Percentiles rank a stretch among this genome's conserved stretches.
phyloP scores from a whole-genome alignment of 208 protist species.

The Lotmaria passim region DNA sequence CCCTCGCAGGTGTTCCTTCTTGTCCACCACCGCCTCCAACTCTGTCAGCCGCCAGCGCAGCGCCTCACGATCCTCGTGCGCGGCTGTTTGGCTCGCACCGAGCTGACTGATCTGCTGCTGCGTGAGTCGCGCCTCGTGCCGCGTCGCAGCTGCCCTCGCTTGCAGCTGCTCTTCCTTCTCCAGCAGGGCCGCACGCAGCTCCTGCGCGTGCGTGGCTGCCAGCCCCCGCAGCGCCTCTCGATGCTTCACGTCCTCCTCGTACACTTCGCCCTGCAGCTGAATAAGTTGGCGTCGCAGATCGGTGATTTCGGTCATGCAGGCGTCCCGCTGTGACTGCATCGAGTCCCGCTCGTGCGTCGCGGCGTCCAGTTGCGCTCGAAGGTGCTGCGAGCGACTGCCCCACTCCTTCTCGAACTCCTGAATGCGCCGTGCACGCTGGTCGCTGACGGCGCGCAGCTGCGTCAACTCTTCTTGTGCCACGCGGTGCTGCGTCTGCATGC shows the following conservation, averaged over 20 bases:
- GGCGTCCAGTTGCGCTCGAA: constrained; percentile 41
- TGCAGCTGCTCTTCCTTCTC: constrained; percentile 53
- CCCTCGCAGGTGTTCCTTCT: constrained; percentile 32
- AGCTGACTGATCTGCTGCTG: constrained; percentile 25
- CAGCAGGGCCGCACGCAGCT: constrained; percentile 29
- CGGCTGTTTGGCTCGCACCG: constrained; percentile 27
- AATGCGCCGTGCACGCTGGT: constrained; percentile 40
- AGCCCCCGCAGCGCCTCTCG: constrained; percentile 21
- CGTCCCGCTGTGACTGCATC: constrained; percentile 44
- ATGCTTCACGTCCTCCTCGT: constrained; percentile 16
- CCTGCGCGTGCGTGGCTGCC: constrained; percentile 21
- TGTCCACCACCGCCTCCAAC: constrained; percentile 25
- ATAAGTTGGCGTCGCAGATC: constrained; percentile 38
- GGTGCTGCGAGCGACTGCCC: constrained; percentile 37
- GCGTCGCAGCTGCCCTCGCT: constrained; percentile 19
- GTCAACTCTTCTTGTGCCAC: constrained; percentile 41
- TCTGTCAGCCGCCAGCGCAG: constrained; percentile 33
- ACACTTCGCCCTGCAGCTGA: constrained; percentile 31
- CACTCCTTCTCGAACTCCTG: constrained; percentile 42
- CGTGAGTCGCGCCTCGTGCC: constrained; percentile 28
- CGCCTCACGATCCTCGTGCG: constrained; percentile 32
- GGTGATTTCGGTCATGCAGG: constrained; percentile 42
- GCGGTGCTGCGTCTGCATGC: constrained; percentile 24
- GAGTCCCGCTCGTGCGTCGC: constrained; percentile 42
- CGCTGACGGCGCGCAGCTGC: constrained; percentile 13